These are phyloP conservation scores for Davidsoniella virescens DNA, from an alignment of 2,329 filamentous ascomycete genomes.

Conservation along the genomic window DNA sequence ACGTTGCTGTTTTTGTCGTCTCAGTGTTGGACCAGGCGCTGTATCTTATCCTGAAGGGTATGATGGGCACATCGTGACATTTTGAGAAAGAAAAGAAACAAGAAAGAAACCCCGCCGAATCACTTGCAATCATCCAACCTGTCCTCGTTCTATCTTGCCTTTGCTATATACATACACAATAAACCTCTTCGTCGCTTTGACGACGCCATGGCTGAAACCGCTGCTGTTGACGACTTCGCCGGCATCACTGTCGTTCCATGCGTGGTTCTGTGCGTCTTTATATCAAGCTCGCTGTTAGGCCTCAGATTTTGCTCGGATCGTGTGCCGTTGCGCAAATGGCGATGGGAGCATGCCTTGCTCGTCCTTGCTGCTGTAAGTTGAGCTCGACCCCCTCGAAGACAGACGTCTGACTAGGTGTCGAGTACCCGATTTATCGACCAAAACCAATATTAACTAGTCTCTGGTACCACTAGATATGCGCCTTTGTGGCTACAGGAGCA, in stretches of 20 bases:
- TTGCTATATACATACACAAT: no score
- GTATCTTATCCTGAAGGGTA: background rate
- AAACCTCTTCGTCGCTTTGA: background rate
- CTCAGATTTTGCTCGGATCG: conserved; percentile 22
- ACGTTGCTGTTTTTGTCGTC: background rate
- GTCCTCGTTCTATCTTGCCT: no score
- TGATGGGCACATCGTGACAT: background rate
- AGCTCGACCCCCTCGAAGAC: background rate
- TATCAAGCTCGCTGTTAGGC: conserved; percentile 19
- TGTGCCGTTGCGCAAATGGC: conserved; percentile 20
- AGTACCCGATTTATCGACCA: background rate
- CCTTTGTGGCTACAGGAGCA: conserved; percentile 7
- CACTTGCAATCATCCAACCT: no score
- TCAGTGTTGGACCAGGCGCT: conserved; percentile 2
- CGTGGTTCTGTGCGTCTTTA: conserved; percentile 13
- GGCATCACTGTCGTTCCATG: conserved; percentile 14
- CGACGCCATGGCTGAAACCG: background rate
- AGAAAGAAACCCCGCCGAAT: background rate
- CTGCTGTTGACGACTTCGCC: conserved; percentile 10
- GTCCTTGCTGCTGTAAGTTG: conserved; percentile 18
- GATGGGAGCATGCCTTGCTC: conserved; percentile 22
- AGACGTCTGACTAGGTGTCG: no score
- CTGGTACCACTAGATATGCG: conserved; percentile 6
- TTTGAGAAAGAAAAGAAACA: background rate
- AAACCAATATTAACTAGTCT: background rate